Conservation (phyloP, 1,284 basidiomycete genomes). For the Melampsora larici-populina region DNA sequence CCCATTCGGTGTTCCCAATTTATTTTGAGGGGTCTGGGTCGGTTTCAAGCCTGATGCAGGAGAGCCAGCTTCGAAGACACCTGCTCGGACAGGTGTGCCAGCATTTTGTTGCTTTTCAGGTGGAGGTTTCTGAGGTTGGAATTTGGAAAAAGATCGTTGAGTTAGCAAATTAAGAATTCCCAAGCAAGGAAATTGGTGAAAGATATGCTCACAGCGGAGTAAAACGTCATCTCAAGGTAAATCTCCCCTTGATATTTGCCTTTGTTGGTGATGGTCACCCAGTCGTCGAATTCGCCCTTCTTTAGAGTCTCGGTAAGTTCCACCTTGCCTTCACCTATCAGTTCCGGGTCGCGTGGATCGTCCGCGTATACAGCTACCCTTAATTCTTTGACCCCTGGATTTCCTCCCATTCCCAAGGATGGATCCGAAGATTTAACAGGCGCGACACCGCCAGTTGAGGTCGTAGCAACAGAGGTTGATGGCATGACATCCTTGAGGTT, state of each 20-base stretch:
- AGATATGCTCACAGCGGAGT: slow-evolving; percentile 58
- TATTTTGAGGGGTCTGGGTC: background rate
- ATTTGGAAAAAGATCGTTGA: background rate
- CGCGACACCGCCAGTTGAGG: slow-evolving; percentile 44
- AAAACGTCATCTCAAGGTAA: slow-evolving; percentile 90
- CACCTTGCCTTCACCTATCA: slow-evolving; percentile 86
- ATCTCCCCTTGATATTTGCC: slow-evolving; percentile 83
- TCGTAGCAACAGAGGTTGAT: slow-evolving; percentile 55
- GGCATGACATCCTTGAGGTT: slow-evolving; percentile 68
- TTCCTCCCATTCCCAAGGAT: slow-evolving; percentile 7
- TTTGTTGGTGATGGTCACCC: slow-evolving; percentile 87
- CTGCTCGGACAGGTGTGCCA: slow-evolving; percentile 10
- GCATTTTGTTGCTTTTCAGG: slow-evolving; percentile 29
- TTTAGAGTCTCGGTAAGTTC: slow-evolving; percentile 88
- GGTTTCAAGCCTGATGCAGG: slow-evolving; percentile 23
- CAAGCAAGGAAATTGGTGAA: background rate
- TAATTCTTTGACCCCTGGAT: slow-evolving; percentile 63
- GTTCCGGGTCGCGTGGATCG: slow-evolving; percentile 87
- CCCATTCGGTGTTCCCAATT: background rate
- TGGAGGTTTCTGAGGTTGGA: slow-evolving; percentile 29
- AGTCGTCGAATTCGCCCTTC: slow-evolving; percentile 97
- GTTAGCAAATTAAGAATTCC: background rate
- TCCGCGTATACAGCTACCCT: slow-evolving; percentile 86
- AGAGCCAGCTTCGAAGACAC: slow-evolving; percentile 36
- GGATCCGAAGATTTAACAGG: slow-evolving; percentile 25